Conservation (phyloP, 495 filamentous ascomycete species). For the Hypomontagnella submonticulosa region DNA sequence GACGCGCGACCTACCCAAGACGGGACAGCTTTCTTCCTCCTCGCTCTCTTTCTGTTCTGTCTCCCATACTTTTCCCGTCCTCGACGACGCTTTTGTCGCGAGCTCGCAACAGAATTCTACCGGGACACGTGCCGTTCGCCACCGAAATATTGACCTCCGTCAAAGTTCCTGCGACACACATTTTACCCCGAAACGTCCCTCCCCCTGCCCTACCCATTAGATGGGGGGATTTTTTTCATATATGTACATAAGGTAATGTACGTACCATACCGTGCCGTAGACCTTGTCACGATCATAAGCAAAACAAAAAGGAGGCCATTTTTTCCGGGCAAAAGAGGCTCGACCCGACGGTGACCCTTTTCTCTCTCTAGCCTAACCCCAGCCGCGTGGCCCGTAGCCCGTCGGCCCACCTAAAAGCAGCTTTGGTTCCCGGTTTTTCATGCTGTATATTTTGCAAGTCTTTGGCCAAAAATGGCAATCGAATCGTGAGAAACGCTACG, state of each 20-base stretch:
- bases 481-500: slow-evolving; percentile 36
- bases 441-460: not conserved
- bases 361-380: slow-evolving; percentile 7
- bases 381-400: slow-evolving; percentile 22
- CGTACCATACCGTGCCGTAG: not conserved
- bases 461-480: slow-evolving; percentile 33
- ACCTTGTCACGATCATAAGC: slow-evolving; percentile 18
- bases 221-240: not conserved
- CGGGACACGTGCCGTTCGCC: slow-evolving; percentile 40
- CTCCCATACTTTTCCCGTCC: slow-evolving; percentile 13
- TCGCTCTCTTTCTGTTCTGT: slow-evolving; percentile 4
- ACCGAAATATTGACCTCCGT: slow-evolving; percentile 16
- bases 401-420: slow-evolving; percentile 30
- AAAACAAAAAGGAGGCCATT: slow-evolving; percentile 9
- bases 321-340: slow-evolving; percentile 27
- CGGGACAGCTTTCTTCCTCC: slow-evolving; percentile 29
- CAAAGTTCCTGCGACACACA: not conserved
- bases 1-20: slow-evolving; percentile 38
- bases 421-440: slow-evolving; percentile 28
- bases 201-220: not conserved
- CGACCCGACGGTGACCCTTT: slow-evolving; percentile 25
- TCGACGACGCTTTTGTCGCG: slow-evolving; percentile 18
- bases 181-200: slow-evolving; percentile 38
- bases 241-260: not conserved
- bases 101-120: slow-evolving; percentile 34